Base-by-base conservation (phyloP, 1,139 yeast genomes). In the Hanseniaspora gamundiae region DNA sequence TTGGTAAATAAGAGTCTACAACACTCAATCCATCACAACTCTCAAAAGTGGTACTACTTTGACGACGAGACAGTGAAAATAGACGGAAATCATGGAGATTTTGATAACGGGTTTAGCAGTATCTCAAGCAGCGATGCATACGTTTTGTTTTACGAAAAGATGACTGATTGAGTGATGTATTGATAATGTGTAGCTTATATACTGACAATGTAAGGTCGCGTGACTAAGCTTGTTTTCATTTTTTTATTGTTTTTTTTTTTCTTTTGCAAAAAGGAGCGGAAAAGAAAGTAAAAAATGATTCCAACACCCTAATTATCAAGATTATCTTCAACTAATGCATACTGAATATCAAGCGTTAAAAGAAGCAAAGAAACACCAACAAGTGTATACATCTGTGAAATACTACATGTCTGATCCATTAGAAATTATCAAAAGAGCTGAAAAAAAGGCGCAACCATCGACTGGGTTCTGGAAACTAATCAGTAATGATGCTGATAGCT, bases 381-480 rank as follows among this genome's bases (percentile, higher is more conserved):
- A 17, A 13, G 20, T 26, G 27, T 11, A 16, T 2, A 10, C 2
- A 26, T 4, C 6, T 14, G 24, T 11, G 13, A 19, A 8, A 39
- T 14, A 14, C 13, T 14, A 10, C n/a, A 43, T 43, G 45, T 43
- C 45, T 14, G 28, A 27, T 11, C 45, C 42, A 14, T 24, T 35
- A 17, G 13, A 30, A 24, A 21, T 42, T 30, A 19, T 46, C 6
- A 44, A 40, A 14, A 36, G 76, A 78, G 88, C 86, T n/a, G 79
- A 77, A 49, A 78, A 76, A 63, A 75, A 77, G 55, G 71, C 77
- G 27, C 74, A 75, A 52, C 81, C 93, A n/a, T 76, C 78, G 41
- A 70, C 77, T 44, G 94, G 96, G 5, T 73, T 87, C 51, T 73
- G 80, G 65, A 73, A 84, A 47, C 62, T 88, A 38, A 73, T 87